phyloP scores from a whole-genome alignment of 495 filamentous ascomycete species.

The Symbiotaphrina buchneri region DNA sequence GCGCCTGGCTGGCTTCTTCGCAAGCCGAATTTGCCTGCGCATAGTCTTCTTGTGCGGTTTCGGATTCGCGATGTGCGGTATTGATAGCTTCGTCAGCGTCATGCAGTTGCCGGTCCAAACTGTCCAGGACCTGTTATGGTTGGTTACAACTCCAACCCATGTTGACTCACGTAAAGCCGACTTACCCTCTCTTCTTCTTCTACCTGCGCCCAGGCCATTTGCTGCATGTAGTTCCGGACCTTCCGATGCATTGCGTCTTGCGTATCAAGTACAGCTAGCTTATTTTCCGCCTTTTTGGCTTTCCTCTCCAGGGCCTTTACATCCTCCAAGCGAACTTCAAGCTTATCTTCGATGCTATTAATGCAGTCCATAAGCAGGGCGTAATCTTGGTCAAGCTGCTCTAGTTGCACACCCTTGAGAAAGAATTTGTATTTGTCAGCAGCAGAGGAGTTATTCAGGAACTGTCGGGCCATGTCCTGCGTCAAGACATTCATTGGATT shows the following conservation, averaged over 20 bases:
- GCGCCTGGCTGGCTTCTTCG: conserved; percentile 6
- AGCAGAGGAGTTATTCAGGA: conserved; percentile 64
- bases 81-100: conserved; percentile 18
- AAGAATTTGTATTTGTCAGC: conserved; percentile 91
- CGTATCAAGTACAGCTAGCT: conserved; percentile 31
- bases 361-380: conserved; percentile 45
- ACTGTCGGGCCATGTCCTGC: conserved; percentile 86
- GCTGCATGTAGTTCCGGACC: conserved; percentile 23
- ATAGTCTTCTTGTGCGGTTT: conserved; percentile 17
- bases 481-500: conserved; percentile 97
- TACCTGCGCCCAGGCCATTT: conserved; percentile 58
- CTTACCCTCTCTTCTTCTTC: conserved; percentile 26
- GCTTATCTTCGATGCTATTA: conserved; percentile 42
- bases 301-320: conserved; percentile 20
- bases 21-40: conserved; percentile 8
- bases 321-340: conserved; percentile 23
- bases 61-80: conserved; percentile 16
- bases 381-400: conserved; percentile 84
- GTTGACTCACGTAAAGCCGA: conserved; percentile 2
- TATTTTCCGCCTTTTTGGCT: conserved; percentile 22
- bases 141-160: neutral
- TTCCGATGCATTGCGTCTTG: conserved; percentile 30
- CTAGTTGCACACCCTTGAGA: conserved; percentile 81
- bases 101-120: conserved; percentile 13
- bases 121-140: conserved; percentile 13